Base-by-base conservation (phyloP, 75 land plant genomes). In the Sequoiadendron giganteum region DNA sequence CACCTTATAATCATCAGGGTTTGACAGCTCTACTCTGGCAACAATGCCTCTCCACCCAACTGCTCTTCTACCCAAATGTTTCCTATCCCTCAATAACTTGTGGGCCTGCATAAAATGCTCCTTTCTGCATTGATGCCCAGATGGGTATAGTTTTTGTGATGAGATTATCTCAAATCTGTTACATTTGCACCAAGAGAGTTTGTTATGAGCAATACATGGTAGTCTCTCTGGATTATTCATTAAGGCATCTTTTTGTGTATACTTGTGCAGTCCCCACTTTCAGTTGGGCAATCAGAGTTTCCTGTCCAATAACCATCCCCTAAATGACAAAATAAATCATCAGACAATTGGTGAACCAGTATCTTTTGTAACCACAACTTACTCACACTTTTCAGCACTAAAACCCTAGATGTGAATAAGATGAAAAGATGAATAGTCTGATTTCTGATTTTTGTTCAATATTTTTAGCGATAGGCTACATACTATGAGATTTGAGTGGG, bases 1-100 rank as follows among this genome's bases (percentile, higher is more conserved):
- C 15, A 96, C 97, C 81, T 95, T 94, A 82, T 95, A 95, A 65
- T 91, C 91, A 85, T 95, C 93, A 10, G 96, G 87, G 52, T 38
- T 86, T 14, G 90, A 52, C 58, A 84, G 8, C 56, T 84, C 58
- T 54, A 84, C 14, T 48, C 21, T 84, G 15, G 39, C 54, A 84
- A 84, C 85, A 34, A 48, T 49, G 36, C 85, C 52, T 83, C 54
- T 47, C 54, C 30, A 47, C n/a, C 84, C 52, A 83, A 47, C 32
- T 30, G 38, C 79, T 36, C n/a, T 76, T 36, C 40, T 77, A 36
- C 15, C 1, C 32, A 34, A 75, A 36, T 34, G 38, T 34, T 36
- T 75, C 14, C 2, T 36, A 2, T 1, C 79, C 36, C 42, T 15
- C 19, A 14, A 77, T 15, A 77, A 77, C 79, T 38, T 77, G 19